Conservation (phyloP, 1,139 yeast species). For the Nakaseomyces nivariensis region DNA sequence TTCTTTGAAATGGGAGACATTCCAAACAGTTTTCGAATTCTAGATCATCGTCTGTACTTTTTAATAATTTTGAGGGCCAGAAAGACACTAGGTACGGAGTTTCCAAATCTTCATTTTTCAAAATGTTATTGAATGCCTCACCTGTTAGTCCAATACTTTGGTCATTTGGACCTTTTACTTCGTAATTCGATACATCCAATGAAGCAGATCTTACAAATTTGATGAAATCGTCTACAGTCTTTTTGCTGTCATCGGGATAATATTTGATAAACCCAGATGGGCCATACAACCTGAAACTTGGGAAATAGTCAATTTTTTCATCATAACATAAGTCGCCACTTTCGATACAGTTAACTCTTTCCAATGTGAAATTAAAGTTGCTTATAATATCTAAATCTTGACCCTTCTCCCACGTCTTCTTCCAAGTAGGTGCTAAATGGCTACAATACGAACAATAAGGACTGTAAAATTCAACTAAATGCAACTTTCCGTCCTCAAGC, state of each 20-base stretch:
- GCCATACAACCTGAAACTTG: constrained; percentile 50
- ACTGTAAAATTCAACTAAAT: constrained; percentile 56
- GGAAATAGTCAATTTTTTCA: constrained; percentile 49
- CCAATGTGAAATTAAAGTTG: constrained; percentile 41
- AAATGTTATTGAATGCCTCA: constrained; percentile 29
- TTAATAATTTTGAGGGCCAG: constrained; percentile 47
- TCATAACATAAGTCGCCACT: constrained; percentile 62
- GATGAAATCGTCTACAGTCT: constrained; percentile 39
- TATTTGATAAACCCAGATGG: constrained; percentile 35
- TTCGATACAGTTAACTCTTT: constrained; percentile 63
- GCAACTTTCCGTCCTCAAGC: constrained; percentile 12
- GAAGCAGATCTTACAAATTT: constrained; percentile 43
- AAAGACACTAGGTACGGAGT: constrained; percentile 50
- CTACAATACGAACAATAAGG: constrained; percentile 66
- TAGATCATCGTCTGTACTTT: constrained; percentile 24
- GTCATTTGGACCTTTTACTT: constrained; percentile 14
- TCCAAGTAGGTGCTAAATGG: constrained; percentile 56
- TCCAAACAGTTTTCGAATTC: constrained; percentile 40
- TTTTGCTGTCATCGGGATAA: constrained; percentile 37
- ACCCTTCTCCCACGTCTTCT: constrained; percentile 41
- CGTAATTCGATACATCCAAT: constrained; percentile 35
- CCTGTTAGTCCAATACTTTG: constrained; percentile 11
- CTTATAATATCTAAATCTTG: constrained; percentile 30
- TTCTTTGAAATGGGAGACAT: constrained; percentile 41
- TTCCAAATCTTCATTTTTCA: constrained; percentile 37